Base-by-base conservation (phyloP, 208 protist genomes). In the Acanthamoeba sp. region DNA sequence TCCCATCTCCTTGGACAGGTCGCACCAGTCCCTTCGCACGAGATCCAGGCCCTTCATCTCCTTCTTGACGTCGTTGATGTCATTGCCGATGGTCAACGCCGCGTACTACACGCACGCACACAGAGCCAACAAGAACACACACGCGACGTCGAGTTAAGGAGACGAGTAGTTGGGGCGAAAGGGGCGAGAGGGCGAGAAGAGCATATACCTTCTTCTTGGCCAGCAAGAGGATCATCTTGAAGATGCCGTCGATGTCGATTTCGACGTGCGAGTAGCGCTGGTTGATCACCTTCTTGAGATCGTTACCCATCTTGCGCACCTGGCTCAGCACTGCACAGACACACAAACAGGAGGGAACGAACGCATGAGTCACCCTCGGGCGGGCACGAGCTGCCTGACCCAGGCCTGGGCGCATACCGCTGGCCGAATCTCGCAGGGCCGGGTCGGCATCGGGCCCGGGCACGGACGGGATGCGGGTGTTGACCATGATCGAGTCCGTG, bases 401-500 rank as follows among this genome's bases (percentile, higher is more conserved):
- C n/a, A n/a, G n/a, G n/a, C n/a, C n/a, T 24, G 62, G 29, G 5
- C 12, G 71, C 55, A 16, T n/a, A 69, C 82, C 82, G 22, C 12
- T 42, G 27, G 82, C 82, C 34, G 48, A 64, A 45, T 66, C 82
- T 24, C n/a, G 50, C 18, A 66, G 55, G 55, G 52, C 55, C 0
- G 82, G 82, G 27, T 90, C 82, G 52, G 45, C 29, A 10, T 90
- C 52, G 82, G 82, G 82, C 22, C 18, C 42, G 34, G 52, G 52
- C 62, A 78, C 64, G 27, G 88, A 93, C 80, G 96, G 98, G 78
- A 98, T 98, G 76, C 97, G 96, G 0, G 99, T 99, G 96, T 99
- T 98, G 95, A 99, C 98, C 99, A 99, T 99, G 22, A 99, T 98
- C 14, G 99, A 99, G 96, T 99, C 99, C 12, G 99, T 99, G 97